These are phyloP conservation scores for Monosporascus sp. DNA, from an alignment of 2,329 filamentous ascomycete genomes.

Conservation along the genomic window DNA sequence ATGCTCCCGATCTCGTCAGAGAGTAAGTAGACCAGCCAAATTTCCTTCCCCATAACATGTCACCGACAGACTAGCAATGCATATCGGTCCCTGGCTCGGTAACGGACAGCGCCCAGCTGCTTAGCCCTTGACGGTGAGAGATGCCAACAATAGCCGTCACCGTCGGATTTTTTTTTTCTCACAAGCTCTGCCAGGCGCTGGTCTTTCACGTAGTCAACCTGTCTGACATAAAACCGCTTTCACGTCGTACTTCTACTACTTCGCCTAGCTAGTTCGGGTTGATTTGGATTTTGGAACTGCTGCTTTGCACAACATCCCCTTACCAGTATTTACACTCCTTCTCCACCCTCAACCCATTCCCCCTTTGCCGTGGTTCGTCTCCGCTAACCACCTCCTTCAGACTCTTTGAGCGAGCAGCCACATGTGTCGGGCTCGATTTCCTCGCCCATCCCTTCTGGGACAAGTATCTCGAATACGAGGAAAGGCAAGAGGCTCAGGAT, in stretches of 20 bases:
- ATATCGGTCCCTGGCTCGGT: conserved; percentile 22
- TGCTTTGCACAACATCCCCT: conserved; percentile 48
- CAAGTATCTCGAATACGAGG: conserved; percentile 96
- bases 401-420: conserved; percentile 85
- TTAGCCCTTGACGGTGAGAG: conserved; percentile 60
- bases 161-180: conserved; percentile 54
- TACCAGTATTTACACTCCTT: conserved; percentile 58
- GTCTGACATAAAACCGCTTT: conserved; percentile 30
- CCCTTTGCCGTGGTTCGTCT: conserved; percentile 17
- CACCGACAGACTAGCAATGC: conserved; percentile 32
- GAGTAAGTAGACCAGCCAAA: conserved; percentile 83
- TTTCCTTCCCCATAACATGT: conserved; percentile 64
- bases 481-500: conserved; percentile 77
- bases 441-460: conserved; percentile 97
- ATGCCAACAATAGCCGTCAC: conserved; percentile 55
- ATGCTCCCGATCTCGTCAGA: conserved; percentile 92
- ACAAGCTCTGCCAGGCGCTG: conserved; percentile 60
- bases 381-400: conserved; percentile 46
- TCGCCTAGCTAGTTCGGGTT: conserved; percentile 26
- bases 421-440: conserved; percentile 85
- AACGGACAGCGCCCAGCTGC: conserved; percentile 31
- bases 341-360: conserved; percentile 27
- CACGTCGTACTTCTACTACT: conserved; percentile 35
- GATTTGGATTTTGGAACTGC: conserved; percentile 43
- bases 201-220: conserved; percentile 34